A percentile compares a stretch with the other conserved stretches of the same genome.
Conservation (phyloP, 768 basidiomycete genomes). For the Udeniomyces megalosporus region DNA sequence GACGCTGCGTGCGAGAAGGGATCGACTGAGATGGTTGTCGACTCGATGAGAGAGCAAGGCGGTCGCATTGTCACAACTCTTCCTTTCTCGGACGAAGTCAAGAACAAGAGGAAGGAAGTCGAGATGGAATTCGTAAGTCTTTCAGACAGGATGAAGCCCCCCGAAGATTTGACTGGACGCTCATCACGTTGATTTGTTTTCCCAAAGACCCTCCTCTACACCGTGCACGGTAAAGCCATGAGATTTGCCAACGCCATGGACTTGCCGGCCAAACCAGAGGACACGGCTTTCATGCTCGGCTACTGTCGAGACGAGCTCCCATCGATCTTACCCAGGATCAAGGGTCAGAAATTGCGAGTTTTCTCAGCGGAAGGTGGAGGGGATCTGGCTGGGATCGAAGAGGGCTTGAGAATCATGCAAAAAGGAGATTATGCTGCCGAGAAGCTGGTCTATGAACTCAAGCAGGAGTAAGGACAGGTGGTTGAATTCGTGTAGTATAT, state of each 20-base stretch:
- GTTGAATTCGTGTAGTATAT: no score
- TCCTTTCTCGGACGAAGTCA: background rate
- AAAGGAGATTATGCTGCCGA: background rate
- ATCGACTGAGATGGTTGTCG: background rate
- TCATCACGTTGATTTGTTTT: no score
- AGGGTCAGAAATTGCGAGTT: background rate
- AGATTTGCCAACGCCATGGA: background rate
- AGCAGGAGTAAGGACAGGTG: no score
- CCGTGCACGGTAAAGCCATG: background rate
- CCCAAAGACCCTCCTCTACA: conserved; percentile 2
- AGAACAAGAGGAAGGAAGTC: background rate
- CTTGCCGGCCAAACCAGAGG: conserved; percentile 1
- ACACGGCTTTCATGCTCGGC: background rate
- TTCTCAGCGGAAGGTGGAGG: background rate
- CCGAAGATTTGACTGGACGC: no score
- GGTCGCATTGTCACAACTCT: background rate
- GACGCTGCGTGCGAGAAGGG: background rate
- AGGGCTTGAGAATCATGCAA: conserved; percentile 1
- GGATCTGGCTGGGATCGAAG: background rate
- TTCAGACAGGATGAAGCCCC: no score
- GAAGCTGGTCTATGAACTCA: conserved; percentile 4
- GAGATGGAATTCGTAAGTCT: background rate
- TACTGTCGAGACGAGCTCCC: background rate
- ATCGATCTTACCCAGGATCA: background rate
- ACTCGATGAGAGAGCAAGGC: background rate